Conservation (phyloP, 2,329 filamentous ascomycete species). For the Trichoderma gracile region DNA sequence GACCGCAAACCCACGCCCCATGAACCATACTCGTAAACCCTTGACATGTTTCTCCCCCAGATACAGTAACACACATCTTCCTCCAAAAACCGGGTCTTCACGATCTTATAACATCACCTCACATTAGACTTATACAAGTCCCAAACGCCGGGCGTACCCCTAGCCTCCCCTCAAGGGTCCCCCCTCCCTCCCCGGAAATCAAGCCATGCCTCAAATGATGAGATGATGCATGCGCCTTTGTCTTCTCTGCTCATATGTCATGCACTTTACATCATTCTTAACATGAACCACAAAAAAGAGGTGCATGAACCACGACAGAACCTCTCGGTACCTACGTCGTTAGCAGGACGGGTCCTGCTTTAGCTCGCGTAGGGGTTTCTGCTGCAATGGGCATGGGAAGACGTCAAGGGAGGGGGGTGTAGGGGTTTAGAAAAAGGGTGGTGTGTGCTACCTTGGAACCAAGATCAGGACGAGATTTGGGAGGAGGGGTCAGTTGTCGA, state of each 20-base stretch:
- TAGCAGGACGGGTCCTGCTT: slow-evolving; percentile 14
- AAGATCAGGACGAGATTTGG: neutral
- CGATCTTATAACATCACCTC: neutral
- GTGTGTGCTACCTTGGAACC: neutral
- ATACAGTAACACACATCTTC: neutral
- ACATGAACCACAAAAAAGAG: neutral
- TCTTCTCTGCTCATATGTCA: neutral
- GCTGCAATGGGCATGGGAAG: neutral
- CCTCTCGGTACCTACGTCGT: neutral
- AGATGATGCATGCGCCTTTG: slow-evolving; percentile 6
- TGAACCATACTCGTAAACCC: neutral
- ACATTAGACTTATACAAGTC: neutral
- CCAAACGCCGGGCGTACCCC: neutral
- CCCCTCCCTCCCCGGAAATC: neutral
- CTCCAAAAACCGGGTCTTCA: slow-evolving; percentile 2
- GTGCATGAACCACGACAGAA: slow-evolving; percentile 17
- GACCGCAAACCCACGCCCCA: neutral
- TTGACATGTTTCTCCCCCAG: neutral
- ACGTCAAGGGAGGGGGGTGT: slow-evolving; percentile 1
- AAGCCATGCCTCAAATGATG: slow-evolving; percentile 5
- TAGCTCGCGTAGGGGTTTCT: slow-evolving; percentile 15
- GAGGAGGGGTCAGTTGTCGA: neutral
- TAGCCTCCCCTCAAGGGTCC: neutral
- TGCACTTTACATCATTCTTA: neutral
- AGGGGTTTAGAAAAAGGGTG: neutral